Conservation (phyloP, 768 basidiomycete genomes). For the Mycena olivaceomarginata region DNA sequence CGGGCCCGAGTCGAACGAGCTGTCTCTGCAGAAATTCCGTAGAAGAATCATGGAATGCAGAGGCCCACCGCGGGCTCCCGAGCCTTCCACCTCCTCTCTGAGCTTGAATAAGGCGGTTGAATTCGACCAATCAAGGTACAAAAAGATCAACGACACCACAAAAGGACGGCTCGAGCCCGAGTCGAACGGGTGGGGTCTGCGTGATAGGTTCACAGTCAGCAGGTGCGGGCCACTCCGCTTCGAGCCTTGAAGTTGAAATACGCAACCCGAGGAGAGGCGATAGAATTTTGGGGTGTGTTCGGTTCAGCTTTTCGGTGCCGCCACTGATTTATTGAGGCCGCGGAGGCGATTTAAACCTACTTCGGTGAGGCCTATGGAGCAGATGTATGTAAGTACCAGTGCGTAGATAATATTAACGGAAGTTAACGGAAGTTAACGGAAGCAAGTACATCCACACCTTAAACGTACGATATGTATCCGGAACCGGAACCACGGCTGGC, state of each 20-base stretch:
- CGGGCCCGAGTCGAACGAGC: slow-evolving; percentile 13
- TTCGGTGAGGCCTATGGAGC: too few relatives aligned
- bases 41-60: not conserved
- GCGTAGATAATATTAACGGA: too few relatives aligned
- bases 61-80: not conserved
- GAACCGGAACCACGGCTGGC: too few relatives aligned
- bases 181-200: slow-evolving; percentile 4
- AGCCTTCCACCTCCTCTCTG: not conserved
- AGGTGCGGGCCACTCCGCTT: slow-evolving; percentile 11
- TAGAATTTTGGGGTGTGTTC: not conserved
- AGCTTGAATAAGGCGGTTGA: too few relatives aligned
- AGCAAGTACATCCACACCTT: too few relatives aligned
- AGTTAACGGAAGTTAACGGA: too few relatives aligned
- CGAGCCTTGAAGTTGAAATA: not conserved
- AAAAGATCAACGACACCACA: not conserved
- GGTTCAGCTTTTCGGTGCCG: too few relatives aligned
- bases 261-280: not conserved
- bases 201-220: not conserved
- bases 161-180: not conserved
- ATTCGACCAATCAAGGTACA: not conserved
- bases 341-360: too few relatives aligned
- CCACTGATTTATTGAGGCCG: too few relatives aligned
- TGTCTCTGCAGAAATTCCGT: not conserved
- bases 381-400: too few relatives aligned
- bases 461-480: too few relatives aligned